These are phyloP conservation scores for Simplicillium sp. DNA, from an alignment of 2,329 filamentous ascomycete genomes.

Conservation along the genomic window DNA sequence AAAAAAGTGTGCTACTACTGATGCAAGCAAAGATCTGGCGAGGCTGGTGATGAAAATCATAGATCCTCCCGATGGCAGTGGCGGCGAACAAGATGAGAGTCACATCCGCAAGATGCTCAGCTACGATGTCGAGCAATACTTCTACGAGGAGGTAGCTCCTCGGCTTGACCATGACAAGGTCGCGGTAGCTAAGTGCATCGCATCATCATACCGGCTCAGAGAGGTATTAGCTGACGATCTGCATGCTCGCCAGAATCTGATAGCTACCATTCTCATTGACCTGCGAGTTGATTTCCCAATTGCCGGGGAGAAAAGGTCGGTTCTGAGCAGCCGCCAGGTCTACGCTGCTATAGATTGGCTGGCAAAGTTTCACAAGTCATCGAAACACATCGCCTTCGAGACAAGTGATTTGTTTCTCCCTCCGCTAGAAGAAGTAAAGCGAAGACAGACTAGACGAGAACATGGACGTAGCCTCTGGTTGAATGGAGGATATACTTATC, in stretches of 20 bases:
- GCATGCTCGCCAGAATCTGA: constrained; percentile 19
- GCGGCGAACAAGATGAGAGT: constrained; percentile 41
- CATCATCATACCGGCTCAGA: constrained; percentile 22
- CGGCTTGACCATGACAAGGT: constrained; percentile 18
- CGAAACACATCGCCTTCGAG: constrained; percentile 28
- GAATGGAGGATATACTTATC: constrained; percentile 61
- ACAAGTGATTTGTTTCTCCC: constrained; percentile 34
- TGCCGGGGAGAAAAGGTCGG: constrained; percentile 41
- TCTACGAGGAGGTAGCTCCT: constrained; percentile 49
- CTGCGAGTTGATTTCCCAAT: constrained; percentile 43
- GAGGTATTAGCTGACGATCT: constrained; percentile 19
- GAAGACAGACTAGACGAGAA: constrained; percentile 12
- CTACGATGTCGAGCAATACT: constrained; percentile 58
- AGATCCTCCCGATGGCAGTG: constrained; percentile 31
- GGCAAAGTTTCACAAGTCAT: constrained; percentile 48
- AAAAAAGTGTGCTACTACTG: constrained; percentile 8
- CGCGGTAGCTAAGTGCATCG: constrained; percentile 26
- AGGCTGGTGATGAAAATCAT: constrained; percentile 51
- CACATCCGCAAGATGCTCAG: constrained; percentile 57
- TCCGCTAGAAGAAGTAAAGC: constrained; percentile 43
- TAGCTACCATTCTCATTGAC: constrained; percentile 49
- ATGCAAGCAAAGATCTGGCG: constrained; percentile 14
- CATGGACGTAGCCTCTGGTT: constrained; percentile 38
- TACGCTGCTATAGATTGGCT: constrained; percentile 52
- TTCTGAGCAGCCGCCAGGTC: constrained; percentile 37